Base-by-base conservation (phyloP, 1,284 basidiomycete genomes). In the Apiotrichum sp. region DNA sequence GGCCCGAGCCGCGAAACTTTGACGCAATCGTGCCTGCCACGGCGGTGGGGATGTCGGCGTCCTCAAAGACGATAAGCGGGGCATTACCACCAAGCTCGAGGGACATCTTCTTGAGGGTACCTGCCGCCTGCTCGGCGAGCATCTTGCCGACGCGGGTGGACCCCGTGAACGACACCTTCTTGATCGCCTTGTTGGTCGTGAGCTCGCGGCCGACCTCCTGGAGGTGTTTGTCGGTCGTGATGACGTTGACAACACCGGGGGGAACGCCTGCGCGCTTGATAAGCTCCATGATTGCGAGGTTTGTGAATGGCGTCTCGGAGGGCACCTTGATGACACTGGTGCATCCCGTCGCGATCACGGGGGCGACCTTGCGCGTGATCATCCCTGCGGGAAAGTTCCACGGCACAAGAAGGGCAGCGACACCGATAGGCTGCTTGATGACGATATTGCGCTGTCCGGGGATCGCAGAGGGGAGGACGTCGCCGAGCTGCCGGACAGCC, bases 321-420 rank as follows among this genome's bases (percentile, higher is more conserved):
- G 96, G 87, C 3, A 93, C 93, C 72, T 99, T 98, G 76, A 98
- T 85, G 53, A 99, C 93, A 1, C 86, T 82, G 0, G 95, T 98
- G 75, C 95, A 98, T 31, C 96, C 96, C 13, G 93, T 93, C 8
- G 93, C 90, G 14, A 98, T 83, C 43, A 80, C 82, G 1, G 82
- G 80, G 2, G 75, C 80, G 41, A 82, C 65, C 68, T 83, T 83
- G 46, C 81, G 74, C 1, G 80, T 79, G 29, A 49, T 41, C 50
- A 52, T 41, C 1, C 91, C 93, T 29, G 88, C 91, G 6, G 92
- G 92, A 78, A 95, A 95, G 75, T 93, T 93, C 89, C 75, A 72
- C 9, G 72, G 72, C 7, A 79, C 77, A 52, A 78, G 76, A 48
- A 73, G 65, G 53, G 76, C 62, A 56, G 69, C 62, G 52, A 80